Evolutionary conservation across 169 alveolate species (phyloP), one percentile per base, ranked within the genome.

Genomic region (Eimeria maxima): DNA sequence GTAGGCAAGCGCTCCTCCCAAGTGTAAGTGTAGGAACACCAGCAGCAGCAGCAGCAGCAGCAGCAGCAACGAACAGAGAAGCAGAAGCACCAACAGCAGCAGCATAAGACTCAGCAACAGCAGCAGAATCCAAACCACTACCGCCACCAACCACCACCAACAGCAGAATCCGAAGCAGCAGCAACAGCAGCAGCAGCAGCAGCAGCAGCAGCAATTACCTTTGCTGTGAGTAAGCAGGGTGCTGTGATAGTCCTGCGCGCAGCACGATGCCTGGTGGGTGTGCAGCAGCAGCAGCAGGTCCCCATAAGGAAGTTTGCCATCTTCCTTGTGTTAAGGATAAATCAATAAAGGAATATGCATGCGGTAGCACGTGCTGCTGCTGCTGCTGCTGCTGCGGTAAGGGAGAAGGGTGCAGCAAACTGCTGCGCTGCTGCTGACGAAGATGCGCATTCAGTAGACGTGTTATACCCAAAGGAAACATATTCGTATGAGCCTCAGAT

Each of bases 321-420:
- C 87, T 76, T 16, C 87, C 87, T 20, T 76, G 87, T 7, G 65
- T 76, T 24, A 76, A 33, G 44, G 87, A 76, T 38, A 76, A 76
- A 42, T 76, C 87, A 20, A 76, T 44, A 47, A 42, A 76, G 5
- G 87, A 76, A 42, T 42, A 76, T 0, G 87, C 65, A 22, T 38
- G 65, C 6, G 87, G 87, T 38, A 76, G 87, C 60, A 1, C 5
- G 2, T 76, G 65, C 87, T 76, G 33, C 60, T 76, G 87, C 87
- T 76, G 87, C 87, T 76, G 87, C 87, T 7, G 87, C 87, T 38
- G 83, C 83, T 33, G 47, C 0, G 60, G 60, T 63, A 42, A 42
- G 6, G 10, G 47, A 22, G 55, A 27, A 0, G 83, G 83, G 65
- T 76, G 83, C 83, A 71, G 83, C 83, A 71, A 24, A 27, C 69